These are phyloP conservation scores for Russula virescens DNA, from an alignment of 768 basidiomycete genomes.

Conservation along the genomic window DNA sequence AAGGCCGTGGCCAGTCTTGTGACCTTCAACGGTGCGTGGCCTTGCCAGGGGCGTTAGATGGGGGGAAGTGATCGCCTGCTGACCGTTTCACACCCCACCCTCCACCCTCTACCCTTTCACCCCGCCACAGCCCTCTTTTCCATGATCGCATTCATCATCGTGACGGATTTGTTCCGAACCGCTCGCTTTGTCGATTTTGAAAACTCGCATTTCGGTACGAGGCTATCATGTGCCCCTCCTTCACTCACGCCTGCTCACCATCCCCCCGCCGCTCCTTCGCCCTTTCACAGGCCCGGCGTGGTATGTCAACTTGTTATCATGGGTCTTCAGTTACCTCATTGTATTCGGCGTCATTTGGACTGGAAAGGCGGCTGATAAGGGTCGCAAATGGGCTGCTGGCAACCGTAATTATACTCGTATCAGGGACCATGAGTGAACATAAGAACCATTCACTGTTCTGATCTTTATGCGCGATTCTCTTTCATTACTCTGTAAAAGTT, in stretches of 20 bases:
- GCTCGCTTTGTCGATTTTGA: slow-evolving; percentile 46
- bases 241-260: background rate
- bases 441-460: background rate
- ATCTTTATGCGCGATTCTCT: background rate
- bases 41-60: background rate
- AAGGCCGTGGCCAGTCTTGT: slow-evolving; percentile 62
- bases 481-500: background rate
- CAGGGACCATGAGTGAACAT: slow-evolving; percentile 16
- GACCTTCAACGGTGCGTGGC: slow-evolving; percentile 48
- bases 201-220: slow-evolving; percentile 53
- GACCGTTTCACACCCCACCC: background rate
- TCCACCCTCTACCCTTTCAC: background rate
- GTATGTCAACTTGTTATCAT: slow-evolving; percentile 52
- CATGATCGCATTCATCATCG: slow-evolving; percentile 54
- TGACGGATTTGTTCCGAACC: slow-evolving; percentile 54
- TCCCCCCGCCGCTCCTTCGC: too few relatives aligned
- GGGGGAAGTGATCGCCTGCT: background rate
- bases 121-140: slow-evolving; percentile 46
- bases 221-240: slow-evolving; percentile 3
- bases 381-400: slow-evolving; percentile 71
- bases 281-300: slow-evolving; percentile 50
- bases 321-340: slow-evolving; percentile 52
- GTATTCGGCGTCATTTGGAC: slow-evolving; percentile 52
- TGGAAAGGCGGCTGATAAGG: slow-evolving; percentile 55
- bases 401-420: slow-evolving; percentile 55